Base-by-base conservation (phyloP, 1,284 basidiomycete genomes). In the Cutaneotrichosporon mucoides region DNA sequence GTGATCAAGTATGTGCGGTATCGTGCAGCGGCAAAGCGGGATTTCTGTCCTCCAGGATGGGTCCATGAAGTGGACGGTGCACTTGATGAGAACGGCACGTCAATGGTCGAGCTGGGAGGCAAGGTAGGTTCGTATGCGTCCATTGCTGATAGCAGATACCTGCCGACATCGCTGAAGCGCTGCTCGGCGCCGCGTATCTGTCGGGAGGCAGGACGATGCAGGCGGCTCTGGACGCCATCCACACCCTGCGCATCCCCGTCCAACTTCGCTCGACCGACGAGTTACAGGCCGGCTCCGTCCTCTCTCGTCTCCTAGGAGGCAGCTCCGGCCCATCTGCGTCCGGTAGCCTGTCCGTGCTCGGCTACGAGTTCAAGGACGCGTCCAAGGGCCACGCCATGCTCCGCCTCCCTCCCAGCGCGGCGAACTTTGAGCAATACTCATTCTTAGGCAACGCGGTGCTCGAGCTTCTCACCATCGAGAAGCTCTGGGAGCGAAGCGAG, bases 181-280 rank as follows among this genome's bases (percentile, higher is more conserved):
- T 75, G 5, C 62, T 76, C 36, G 74, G 62, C 4, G 72, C 74
- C 3, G 63, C 69, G 1, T 75, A 72, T 57, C 54, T 73, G 10
- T 69, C 69, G 2, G 11, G 16, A 4, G 38, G 24, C 10, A 47
- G 60, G 12, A 34, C 34, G 34, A 7, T 44, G 11, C 38, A 42
- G 9, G 52, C 13, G 33, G 70, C 68, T 1, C 58, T 76, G 8
- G 42, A 55, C 8, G 67, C 62, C 5, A 63, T 67, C 44, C 67
- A 64, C 36, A 41, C 13, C 3, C 56, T 72, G 3, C 33, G 46
- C 8, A 63, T 73, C 4, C 66, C 64, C 2, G 38, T 71, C n/a
- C 52, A 43, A 42, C 9, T 53, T 6, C 49, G 16, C 5, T 41
- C 37, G 15, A 7, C 16, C n/a, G 24, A 12, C 24, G 38, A 51